phyloP scores from a whole-genome alignment of 257 asterid species.

The Penstemon eatonii region DNA sequence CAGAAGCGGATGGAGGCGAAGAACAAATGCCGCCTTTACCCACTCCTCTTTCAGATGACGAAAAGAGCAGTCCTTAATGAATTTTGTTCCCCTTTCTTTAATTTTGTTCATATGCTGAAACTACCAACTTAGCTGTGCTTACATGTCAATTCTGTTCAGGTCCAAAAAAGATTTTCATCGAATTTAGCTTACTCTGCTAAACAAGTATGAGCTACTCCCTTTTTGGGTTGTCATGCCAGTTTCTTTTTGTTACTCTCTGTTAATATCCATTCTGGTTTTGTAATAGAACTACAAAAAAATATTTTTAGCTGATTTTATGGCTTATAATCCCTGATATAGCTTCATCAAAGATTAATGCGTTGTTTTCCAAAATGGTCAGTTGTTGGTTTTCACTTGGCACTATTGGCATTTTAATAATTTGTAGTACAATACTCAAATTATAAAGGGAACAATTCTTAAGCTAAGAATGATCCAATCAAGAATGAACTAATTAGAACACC shows the following conservation, averaged over 20 bases:
- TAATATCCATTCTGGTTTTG: slow-evolving; percentile 14
- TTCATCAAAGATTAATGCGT: background rate
- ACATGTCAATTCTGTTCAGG: slow-evolving; percentile 26
- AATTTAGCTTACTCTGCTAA: slow-evolving; percentile 11
- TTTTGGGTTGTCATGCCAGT: slow-evolving; percentile 22
- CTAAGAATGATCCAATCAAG: too few relatives aligned
- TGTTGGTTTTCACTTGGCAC: background rate
- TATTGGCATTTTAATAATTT: background rate
- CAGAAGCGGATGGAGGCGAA: slow-evolving; percentile 52
- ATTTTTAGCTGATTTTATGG: background rate
- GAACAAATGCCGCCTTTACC: slow-evolving; percentile 46
- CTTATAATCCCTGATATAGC: slow-evolving; percentile 1
- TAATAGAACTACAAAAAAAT: background rate
- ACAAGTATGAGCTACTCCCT: background rate
- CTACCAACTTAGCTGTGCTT: slow-evolving; percentile 14
- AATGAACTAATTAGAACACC: too few relatives aligned
- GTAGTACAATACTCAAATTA: too few relatives aligned
- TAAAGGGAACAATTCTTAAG: too few relatives aligned
- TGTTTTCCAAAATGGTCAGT: background rate
- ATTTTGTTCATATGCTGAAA: slow-evolving; percentile 19
- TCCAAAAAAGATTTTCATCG: slow-evolving; percentile 23
- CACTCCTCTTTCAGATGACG: slow-evolving; percentile 38
- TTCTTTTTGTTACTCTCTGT: slow-evolving; percentile 1
- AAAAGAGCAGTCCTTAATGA: slow-evolving; percentile 31
- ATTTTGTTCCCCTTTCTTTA: slow-evolving; percentile 7